Percentiles rank a stretch among this genome's conserved stretches.
phyloP scores from a whole-genome alignment of 2,329 filamentous ascomycete genomes.

The Monilinia fructigena region DNA sequence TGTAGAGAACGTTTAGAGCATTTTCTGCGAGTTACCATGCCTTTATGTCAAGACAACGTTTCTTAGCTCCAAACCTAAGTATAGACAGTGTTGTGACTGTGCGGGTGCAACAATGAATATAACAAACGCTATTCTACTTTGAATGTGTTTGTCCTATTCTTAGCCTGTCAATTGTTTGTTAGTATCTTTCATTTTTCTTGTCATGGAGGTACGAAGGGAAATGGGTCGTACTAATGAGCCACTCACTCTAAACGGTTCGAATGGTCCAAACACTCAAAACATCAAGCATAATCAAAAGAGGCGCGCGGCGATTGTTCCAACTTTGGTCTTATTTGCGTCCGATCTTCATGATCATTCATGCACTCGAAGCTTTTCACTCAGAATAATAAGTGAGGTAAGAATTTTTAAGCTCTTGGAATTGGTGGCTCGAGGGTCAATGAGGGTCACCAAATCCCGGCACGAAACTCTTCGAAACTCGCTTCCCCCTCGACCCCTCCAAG shows the following conservation, averaged over 20 bases:
- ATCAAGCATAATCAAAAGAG: slow-evolving; percentile 15
- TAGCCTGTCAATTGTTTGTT: slow-evolving; percentile 17
- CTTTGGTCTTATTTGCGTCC: slow-evolving; percentile 18
- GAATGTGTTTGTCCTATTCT: slow-evolving; percentile 13
- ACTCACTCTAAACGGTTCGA: slow-evolving; percentile 13
- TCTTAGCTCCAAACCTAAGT: slow-evolving; percentile 5
- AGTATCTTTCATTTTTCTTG: background rate
- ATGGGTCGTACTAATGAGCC: slow-evolving; percentile 2
- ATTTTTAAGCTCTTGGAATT: slow-evolving; percentile 8
- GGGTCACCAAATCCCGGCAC: slow-evolving; percentile 16
- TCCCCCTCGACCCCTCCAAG: slow-evolving; percentile 19
- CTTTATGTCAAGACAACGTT: slow-evolving; percentile 19
- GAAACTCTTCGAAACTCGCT: slow-evolving; percentile 25
- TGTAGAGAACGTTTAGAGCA: background rate
- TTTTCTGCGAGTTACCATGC: slow-evolving; percentile 9
- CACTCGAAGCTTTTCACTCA: slow-evolving; percentile 12
- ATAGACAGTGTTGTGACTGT: slow-evolving; percentile 12
- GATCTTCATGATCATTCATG: slow-evolving; percentile 19
- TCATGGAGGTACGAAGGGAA: background rate
- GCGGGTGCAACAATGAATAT: slow-evolving; percentile 1
- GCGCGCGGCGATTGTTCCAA: slow-evolving; percentile 24
- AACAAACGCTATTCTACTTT: slow-evolving; percentile 11
- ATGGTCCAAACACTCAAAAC: slow-evolving; percentile 18
- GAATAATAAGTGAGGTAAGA: slow-evolving; percentile 12
- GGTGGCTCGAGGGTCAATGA: slow-evolving; percentile 21